Evolutionary conservation across 192 early-diverging fungal species (phyloP), one percentile per base, ranked within the genome.

Genomic region (Backusella psychrophila): DNA sequence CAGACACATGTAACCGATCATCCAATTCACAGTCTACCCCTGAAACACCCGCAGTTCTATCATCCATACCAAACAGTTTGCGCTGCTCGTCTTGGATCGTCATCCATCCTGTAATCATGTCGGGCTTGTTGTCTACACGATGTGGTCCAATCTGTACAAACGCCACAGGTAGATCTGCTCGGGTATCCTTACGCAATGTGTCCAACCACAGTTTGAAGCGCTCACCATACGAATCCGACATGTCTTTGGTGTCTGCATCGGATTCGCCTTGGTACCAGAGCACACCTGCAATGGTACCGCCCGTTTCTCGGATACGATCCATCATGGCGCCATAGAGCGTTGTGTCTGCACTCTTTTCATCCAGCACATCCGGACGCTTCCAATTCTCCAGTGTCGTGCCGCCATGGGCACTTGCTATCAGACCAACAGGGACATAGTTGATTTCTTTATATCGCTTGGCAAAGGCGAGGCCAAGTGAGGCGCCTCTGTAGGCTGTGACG

Each of bases 251-350:
- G 21, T 59, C 53, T 23, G 82, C 59, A 66, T 83, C 78, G 2
- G 82, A 77, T 69, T 83, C 82, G 3, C 82, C 82, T 39, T 83
- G 82, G 9, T 77, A 79, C 82, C 82, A 83, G 1, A 83, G 69
- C 29, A 83, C 56, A 14, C 82, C 82, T 23, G 75, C 76, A 7
- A 80, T 26, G 3, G 17, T 11, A 14, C 53, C 71, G 26, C 75
- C 82, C 0, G 42, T 29, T 14, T 33, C 36, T 8, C 44, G 5
- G 0, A 77, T 66, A 11, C 73, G 59, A 2, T 63, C 69, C 6
- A 83, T 49, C 78, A 83, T 77, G 8, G 82, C 77, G 23, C 71
- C 75, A 56, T 80, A 83, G 1, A 83, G 38, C 4, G 69, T 73
- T 4, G 17, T 63, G n/a, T 70, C 71, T 2, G 38, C 23, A 3